phyloP scores from a whole-genome alignment of 768 basidiomycete species.

The Gloeopeniophorella convolvens region DNA sequence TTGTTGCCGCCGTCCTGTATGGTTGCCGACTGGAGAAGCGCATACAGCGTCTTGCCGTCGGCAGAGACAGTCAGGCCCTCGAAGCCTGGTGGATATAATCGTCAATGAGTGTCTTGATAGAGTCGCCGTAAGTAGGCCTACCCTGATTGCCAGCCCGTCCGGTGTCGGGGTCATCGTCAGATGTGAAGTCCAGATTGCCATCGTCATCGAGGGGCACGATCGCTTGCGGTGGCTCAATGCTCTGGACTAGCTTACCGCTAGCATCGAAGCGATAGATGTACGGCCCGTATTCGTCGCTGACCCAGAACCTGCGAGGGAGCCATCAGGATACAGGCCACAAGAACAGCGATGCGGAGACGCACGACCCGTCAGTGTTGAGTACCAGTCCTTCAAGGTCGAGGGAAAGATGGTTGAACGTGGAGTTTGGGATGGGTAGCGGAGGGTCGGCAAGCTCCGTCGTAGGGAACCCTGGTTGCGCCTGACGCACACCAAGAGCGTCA shows the following conservation, averaged over 20 bases:
- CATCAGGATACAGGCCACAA: too few relatives aligned
- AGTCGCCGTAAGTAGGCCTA: constrained; percentile 14
- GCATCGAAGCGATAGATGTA: constrained; percentile 51
- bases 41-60: constrained; percentile 45
- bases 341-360: constrained; percentile 18
- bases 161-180: constrained; percentile 39
- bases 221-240: constrained; percentile 53
- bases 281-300: constrained; percentile 65
- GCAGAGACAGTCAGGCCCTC: constrained; percentile 52
- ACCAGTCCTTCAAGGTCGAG: constrained; percentile 57
- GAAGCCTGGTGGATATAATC: constrained; percentile 36
- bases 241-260: constrained; percentile 43
- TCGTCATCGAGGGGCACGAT: constrained; percentile 40
- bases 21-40: constrained; percentile 54
- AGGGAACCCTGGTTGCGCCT: constrained; percentile 30
- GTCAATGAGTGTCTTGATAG: neutral
- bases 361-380: constrained; percentile 53
- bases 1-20: constrained; percentile 55
- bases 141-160: constrained; percentile 54
- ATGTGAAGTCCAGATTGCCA: constrained; percentile 49
- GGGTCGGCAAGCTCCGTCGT: constrained; percentile 33
- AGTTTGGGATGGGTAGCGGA: constrained; percentile 40
- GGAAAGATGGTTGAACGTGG: constrained; percentile 42
- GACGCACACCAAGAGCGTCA: constrained; percentile 43
- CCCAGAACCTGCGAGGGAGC: constrained; percentile 43